Evolutionary conservation across 2,329 filamentous ascomycete species (phyloP), one percentile per base, ranked within the genome.

Genomic region (Colletotrichum spaethianum): DNA sequence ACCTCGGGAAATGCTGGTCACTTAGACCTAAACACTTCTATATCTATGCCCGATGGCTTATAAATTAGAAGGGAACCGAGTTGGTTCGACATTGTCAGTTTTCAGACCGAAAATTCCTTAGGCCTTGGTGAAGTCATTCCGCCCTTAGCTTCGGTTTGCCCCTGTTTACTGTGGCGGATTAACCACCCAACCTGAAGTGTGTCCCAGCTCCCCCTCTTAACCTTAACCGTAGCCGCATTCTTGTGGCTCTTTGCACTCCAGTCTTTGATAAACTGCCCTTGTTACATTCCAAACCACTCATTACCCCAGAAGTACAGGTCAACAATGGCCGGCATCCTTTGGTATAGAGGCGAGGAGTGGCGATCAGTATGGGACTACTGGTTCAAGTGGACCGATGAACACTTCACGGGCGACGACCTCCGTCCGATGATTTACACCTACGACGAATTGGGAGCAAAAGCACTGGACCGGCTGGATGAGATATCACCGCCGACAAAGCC

Each of bases 361-460:
- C 70, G 75, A 40, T 57, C 75, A 16, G 71, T 77, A 74, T 94
- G 91, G 90, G 92, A 89, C 26, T 89, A 93, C 77, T 87, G 86
- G 8, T 95, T 95, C 78, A 87, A 91, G 75, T 92, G 92, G 86
- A 93, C 92, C 1, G 79, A 87, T 7, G 80, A 90, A 4, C 93
- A 96, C 79, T 82, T 89, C 23, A 89, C 88, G 1, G 80, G 84
- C 8, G 87, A 91, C 66, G 83, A 94, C 76, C 82, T 92, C 48
- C 81, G 87, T 65, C 88, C 88, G 3, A 78, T 93, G 74, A 91
- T 91, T 61, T 87, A 89, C 70, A 88, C 89, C 1, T 95, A 93
- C 78, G 94, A 96, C 80, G 85, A 84, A 9, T 82, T 94, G 1
- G 93, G 87, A 40, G 90, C 93, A 74, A 87, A 93, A 70, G 92